These are phyloP conservation scores for Yamadazyma diddensiae DNA, from an alignment of 1,139 yeast species.

Conservation along the genomic window DNA sequence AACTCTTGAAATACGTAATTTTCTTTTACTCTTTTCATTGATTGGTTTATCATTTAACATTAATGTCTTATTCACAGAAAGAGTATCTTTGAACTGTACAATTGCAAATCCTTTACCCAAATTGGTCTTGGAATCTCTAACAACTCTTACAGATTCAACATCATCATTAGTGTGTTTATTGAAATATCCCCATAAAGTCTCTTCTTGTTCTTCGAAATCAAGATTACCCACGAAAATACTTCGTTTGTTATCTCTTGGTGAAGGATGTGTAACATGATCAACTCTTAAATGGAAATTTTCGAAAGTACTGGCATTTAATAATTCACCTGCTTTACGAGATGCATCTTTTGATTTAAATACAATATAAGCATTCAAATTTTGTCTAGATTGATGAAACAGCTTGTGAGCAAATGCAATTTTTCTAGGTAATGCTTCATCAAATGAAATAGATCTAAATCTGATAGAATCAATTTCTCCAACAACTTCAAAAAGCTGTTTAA, in stretches of 20 bases:
- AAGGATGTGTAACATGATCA: constrained; percentile 89
- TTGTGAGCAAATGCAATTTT: constrained; percentile 87
- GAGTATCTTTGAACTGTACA: constrained; percentile 83
- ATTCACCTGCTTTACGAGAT: constrained; percentile 50
- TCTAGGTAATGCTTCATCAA: constrained; percentile 84
- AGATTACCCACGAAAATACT: constrained; percentile 92
- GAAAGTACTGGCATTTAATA: constrained; percentile 67
- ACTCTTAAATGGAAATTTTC: constrained; percentile 78
- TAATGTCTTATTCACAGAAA: constrained; percentile 79
- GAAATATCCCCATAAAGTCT: constrained; percentile 82
- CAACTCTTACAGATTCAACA: constrained; percentile 84
- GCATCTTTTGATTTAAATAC: constrained; percentile 60
- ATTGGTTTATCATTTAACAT: constrained; percentile 71
- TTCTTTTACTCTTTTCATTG: constrained; percentile 49
- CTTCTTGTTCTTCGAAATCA: constrained; percentile 91
- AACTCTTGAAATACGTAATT: constrained; percentile 77
- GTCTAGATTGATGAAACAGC: constrained; percentile 72
- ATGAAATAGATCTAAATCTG: constrained; percentile 90
- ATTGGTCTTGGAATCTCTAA: constrained; percentile 90
- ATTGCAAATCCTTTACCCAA: constrained; percentile 97
- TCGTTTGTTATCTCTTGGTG: constrained; percentile 77
- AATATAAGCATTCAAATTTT: constrained; percentile 82
- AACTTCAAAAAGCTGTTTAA: constrained; percentile 58
- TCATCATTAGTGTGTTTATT: constrained; percentile 55
- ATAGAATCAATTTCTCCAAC: constrained; percentile 68